Conservation (phyloP, 176 grass and related monocot species). For the Paspalum notatum region DNA sequence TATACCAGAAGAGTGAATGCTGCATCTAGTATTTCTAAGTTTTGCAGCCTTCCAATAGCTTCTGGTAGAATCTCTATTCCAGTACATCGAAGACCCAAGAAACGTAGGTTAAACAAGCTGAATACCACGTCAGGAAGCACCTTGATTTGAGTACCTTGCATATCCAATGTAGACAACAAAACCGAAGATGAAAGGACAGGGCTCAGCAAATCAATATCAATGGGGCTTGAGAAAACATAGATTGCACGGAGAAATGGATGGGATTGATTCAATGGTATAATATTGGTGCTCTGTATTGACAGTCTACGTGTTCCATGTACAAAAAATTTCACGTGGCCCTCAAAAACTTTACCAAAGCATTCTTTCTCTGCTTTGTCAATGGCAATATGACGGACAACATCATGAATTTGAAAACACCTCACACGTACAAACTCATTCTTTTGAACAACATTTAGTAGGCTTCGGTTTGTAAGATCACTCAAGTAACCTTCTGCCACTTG, state of each 20-base stretch:
- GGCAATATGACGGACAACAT: slow-evolving; percentile 21
- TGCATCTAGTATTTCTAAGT: not conserved
- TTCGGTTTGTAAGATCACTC: slow-evolving; percentile 36
- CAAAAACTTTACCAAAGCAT: not conserved
- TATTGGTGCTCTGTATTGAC: not conserved
- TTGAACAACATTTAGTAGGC: slow-evolving; percentile 31
- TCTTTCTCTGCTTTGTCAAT: not conserved
- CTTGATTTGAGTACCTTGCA: slow-evolving; percentile 5
- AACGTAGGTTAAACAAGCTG: not conserved
- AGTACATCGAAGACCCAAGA: not conserved
- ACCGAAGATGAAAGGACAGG: not conserved
- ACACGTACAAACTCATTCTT: slow-evolving; percentile 30
- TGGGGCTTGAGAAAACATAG: not conserved
- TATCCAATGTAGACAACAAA: not conserved
- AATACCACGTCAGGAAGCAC: not conserved
- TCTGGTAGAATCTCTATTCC: not conserved
- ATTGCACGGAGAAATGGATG: not conserved
- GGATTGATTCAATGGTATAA: not conserved
- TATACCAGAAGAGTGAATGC: not conserved
- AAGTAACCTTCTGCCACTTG: slow-evolving; percentile 47
- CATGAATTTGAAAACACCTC: slow-evolving; percentile 34
- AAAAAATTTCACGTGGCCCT: not conserved
- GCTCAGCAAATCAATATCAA: not conserved
- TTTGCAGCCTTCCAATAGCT: not conserved
- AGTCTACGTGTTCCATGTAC: not conserved